Evolutionary conservation across 2,329 filamentous ascomycete genomes (phyloP), one percentile per base, ranked within the genome.

Genomic region (Lecanicillium sp.): DNA sequence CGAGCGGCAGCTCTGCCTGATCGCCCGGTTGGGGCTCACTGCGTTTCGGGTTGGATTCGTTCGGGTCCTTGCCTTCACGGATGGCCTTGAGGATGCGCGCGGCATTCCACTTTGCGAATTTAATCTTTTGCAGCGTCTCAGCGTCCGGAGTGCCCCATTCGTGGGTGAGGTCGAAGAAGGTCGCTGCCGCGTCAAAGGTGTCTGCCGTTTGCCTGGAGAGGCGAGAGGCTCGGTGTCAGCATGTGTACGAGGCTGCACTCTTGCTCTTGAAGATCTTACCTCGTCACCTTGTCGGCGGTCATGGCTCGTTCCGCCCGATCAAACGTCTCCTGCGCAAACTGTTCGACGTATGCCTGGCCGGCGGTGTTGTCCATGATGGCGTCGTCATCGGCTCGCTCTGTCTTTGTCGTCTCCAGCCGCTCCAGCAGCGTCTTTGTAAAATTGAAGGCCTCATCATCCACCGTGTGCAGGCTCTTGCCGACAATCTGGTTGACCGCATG

Each of bases 21-120:
- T 44, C 44, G 17, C 47, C 47, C 8, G 37, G 37, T 34, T 46
- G 33, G 6, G 22, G 25, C 40, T 76, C 69, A 38, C 80, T 69
- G 4, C 66, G 71, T 41, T 77, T 77, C 0, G 90, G 90, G 54
- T 97, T 97, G 7, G 86, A 84, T 40, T 83, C 79, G 60, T 98
- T 98, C 3, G 92, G 92, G 55, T 98, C 89, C 48, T 86, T 82
- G 39, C 88, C 88, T 29, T 89, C 85, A 54, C 89, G 92, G 53
- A 96, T 75, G 10, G 92, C 92, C 62, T 87, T 95, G 13, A 85
- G 72, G 54, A 98, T 98, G 42, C 92, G 79, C 27, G 90, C 68
- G 3, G 90, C 89, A 59, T 97, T 94, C 74, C 87, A 98, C 61
- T 97, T 98, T 30, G 90, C 88, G 57, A 87, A 98, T 59, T 94